Base-by-base conservation (phyloP, 345 rosid genomes). In the Carallia brachiata region DNA sequence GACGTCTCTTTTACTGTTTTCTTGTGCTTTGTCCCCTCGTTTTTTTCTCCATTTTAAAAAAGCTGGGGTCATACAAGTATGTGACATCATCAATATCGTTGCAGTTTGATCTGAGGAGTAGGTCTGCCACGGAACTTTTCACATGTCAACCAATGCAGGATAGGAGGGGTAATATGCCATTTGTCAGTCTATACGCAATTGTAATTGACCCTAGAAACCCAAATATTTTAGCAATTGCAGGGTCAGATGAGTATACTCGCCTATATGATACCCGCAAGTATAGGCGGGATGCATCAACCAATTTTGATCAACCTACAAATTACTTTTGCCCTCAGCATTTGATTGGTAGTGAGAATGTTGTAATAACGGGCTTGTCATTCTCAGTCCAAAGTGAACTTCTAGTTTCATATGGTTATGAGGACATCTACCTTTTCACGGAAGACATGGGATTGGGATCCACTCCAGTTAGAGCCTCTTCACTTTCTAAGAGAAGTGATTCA, bases 341-440 rank as follows among this genome's bases (percentile, higher is more conserved):
- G 79, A 67, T 86, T 62, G 97, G 93, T 58, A 81, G 83, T 74
- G 71, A 30, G 6, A 65, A 74, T 9, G 84, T 86, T 68, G 97
- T 92, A 61, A 88, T 95, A 52, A 95, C 97, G 13, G 97, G 97
- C 63, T 88, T 95, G 78, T 84, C 96, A 59, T 95, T 85, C 82
- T 95, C 97, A 1, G 89, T 83, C 75, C 92, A 85, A 75, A 89
- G 97, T 6, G 97, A 95, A 71, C 94, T 95, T 74, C 90, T 95
- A 6, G 96, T 82, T 71, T 84, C 97, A 2, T 92, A 92, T 76
- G 82, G 67, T 69, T 82, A 86, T 9, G 97, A 95, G 50, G 78
- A 65, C 78, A 87, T 95, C 68, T 90, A 95, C 76, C 88, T 95
- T 36, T 92, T 95, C 65, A 71, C 84, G 0, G 75, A 39, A 48